phyloP scores from a whole-genome alignment of 1,284 basidiomycete species.

The Thecaphora thlaspeos region DNA sequence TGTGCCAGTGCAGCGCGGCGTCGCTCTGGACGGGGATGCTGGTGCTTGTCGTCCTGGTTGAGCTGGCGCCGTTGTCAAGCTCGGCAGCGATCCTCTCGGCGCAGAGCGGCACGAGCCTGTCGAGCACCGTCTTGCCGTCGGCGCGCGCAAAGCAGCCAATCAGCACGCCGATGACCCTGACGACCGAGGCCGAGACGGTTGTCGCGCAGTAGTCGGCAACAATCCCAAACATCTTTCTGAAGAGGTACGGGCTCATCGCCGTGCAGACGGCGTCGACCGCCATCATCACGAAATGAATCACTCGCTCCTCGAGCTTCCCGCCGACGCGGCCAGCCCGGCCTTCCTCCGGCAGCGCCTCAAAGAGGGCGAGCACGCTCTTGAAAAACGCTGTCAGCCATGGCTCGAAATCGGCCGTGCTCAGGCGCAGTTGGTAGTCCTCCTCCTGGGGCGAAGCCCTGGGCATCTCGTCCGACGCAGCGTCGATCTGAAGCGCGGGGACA shows the following conservation, averaged over 20 bases:
- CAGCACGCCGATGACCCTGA: slow-evolving; percentile 84
- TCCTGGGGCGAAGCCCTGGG: slow-evolving; percentile 50
- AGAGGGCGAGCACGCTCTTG: slow-evolving; percentile 78
- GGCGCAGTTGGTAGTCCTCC: slow-evolving; percentile 63
- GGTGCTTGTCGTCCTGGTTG: slow-evolving; percentile 81
- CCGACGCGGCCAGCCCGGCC: slow-evolving; percentile 71
- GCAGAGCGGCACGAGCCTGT: slow-evolving; percentile 78
- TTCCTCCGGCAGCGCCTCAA: slow-evolving; percentile 91
- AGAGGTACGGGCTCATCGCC: slow-evolving; percentile 82
- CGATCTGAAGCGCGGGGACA: slow-evolving; percentile 6
- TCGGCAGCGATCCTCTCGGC: slow-evolving; percentile 79
- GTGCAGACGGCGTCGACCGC: slow-evolving; percentile 82
- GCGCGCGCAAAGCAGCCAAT: slow-evolving; percentile 81
- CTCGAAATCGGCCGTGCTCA: slow-evolving; percentile 72
- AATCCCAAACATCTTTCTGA: slow-evolving; percentile 80
- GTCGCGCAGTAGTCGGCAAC: slow-evolving; percentile 78
- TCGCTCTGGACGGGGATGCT: slow-evolving; percentile 80
- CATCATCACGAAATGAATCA: slow-evolving; percentile 76
- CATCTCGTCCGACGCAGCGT: slow-evolving; percentile 61
- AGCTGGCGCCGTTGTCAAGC: slow-evolving; percentile 87
- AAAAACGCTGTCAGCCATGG: slow-evolving; percentile 90
- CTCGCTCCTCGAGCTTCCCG: slow-evolving; percentile 79
- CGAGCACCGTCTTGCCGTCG: slow-evolving; percentile 73
- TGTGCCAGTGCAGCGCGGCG: slow-evolving; percentile 88
- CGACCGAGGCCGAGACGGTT: slow-evolving; percentile 73